A percentile compares a stretch with the other conserved stretches of the same genome.
Evolutionary conservation across 2,329 filamentous ascomycete genomes (phyloP).

Genomic region (Aspergillus vadensis): DNA sequence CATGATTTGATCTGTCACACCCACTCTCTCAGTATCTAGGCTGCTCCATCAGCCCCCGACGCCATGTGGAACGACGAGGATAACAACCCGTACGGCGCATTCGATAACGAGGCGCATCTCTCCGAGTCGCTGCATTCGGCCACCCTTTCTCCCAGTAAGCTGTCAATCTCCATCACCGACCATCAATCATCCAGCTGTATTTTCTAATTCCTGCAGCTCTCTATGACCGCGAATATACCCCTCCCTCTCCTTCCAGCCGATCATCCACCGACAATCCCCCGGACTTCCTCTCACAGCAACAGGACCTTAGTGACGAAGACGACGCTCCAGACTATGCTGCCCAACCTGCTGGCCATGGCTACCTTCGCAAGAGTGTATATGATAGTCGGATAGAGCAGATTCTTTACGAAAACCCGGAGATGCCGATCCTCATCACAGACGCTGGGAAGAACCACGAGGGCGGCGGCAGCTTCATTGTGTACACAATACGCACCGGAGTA

Average conservation of each 20-base stretch:
- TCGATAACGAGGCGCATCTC: slow-evolving; percentile 79
- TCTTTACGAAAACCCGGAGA: slow-evolving; percentile 88
- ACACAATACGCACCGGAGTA: slow-evolving; percentile 94
- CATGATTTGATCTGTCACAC: background rate
- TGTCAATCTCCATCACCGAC: background rate
- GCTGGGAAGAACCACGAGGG: slow-evolving; percentile 94
- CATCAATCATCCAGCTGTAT: slow-evolving; percentile 8
- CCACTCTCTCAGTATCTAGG: slow-evolving; percentile 16
- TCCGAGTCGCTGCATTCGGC: slow-evolving; percentile 67
- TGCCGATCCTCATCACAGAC: slow-evolving; percentile 88
- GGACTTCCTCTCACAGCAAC: slow-evolving; percentile 55
- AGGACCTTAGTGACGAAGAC: slow-evolving; percentile 62
- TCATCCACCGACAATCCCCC: slow-evolving; percentile 69
- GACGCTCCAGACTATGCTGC: slow-evolving; percentile 54
- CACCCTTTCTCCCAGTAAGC: slow-evolving; percentile 55
- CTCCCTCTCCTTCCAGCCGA: slow-evolving; percentile 72
- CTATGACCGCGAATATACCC: slow-evolving; percentile 63
- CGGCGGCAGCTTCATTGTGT: slow-evolving; percentile 91
- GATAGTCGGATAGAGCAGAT: slow-evolving; percentile 97
- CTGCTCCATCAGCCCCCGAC: slow-evolving; percentile 21
- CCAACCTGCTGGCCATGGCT: slow-evolving; percentile 53
- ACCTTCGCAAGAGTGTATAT: slow-evolving; percentile 74
- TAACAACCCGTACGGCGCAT: slow-evolving; percentile 96
- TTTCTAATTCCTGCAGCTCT: slow-evolving; percentile 41
- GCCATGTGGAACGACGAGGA: slow-evolving; percentile 99